phyloP scores from a whole-genome alignment of 352 stramenopile genomes.

The Globisporangium cystogenes region DNA sequence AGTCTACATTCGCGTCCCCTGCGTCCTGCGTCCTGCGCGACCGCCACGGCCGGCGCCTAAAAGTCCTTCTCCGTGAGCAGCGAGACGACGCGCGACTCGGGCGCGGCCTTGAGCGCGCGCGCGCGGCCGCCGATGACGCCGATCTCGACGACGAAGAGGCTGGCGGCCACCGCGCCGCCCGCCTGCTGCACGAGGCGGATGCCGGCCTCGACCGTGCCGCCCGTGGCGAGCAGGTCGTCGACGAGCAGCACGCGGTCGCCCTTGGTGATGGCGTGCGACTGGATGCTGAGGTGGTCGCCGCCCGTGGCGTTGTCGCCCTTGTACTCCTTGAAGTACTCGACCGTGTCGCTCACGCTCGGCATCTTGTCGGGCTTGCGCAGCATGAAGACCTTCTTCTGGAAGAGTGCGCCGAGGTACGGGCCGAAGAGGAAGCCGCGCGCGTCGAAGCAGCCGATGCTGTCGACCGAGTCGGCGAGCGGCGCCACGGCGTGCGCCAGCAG shows the following conservation, averaged over 20 bases:
- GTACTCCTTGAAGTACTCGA: conserved; percentile 93
- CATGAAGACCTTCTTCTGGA: conserved; percentile 98
- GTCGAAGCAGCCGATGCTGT: conserved; percentile 92
- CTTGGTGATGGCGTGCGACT: conserved; percentile 61
- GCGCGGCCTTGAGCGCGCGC: conserved; percentile 35
- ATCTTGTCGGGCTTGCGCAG: conserved; percentile 98
- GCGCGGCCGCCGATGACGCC: conserved; percentile 43
- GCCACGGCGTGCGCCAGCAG: conserved; percentile 81
- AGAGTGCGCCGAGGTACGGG: conserved; percentile 91
- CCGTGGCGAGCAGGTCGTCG: conserved; percentile 97
- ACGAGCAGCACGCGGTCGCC: conserved; percentile 93
- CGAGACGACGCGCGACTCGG: conserved; percentile 44
- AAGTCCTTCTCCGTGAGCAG: conserved; percentile 72
- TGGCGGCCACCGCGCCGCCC: conserved; percentile 87
- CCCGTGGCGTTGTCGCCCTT: conserved; percentile 81
- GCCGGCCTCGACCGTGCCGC: conserved; percentile 89
- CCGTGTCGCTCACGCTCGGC: conserved; percentile 90
- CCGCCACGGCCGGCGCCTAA: conserved; percentile 11
- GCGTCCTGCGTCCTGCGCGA: background rate
- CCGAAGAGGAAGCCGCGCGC: conserved; percentile 96
- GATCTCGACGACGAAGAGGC: conserved; percentile 96
- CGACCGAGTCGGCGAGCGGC: conserved; percentile 47
- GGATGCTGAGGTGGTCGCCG: conserved; percentile 85
- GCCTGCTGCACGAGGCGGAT: conserved; percentile 85
- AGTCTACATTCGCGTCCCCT: too few species aligned